Conservation (phyloP, 2,329 filamentous ascomycete genomes). For the Xylaria sp. region DNA sequence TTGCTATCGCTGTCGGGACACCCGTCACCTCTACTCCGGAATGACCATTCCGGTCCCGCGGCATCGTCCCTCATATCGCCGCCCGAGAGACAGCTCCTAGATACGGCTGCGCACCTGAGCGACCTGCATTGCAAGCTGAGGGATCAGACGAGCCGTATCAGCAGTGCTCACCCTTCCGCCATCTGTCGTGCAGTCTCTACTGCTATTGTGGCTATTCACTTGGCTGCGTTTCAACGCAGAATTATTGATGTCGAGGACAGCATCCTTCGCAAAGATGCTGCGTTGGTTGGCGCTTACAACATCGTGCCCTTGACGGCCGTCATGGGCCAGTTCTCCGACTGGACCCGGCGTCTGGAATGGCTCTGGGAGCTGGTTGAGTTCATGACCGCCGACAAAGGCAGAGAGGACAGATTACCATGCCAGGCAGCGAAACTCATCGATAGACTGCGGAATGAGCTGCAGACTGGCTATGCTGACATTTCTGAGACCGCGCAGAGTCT, state of each 20-base stretch:
- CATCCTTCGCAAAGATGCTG: conserved; percentile 80
- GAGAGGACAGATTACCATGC: conserved; percentile 57
- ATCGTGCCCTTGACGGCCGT: conserved; percentile 91
- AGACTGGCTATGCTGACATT: conserved; percentile 90
- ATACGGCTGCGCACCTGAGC: conserved; percentile 80
- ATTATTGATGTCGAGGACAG: conserved; percentile 85
- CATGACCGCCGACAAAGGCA: conserved; percentile 62
- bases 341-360: conserved; percentile 88
- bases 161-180: conserved; percentile 77
- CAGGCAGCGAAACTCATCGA: conserved; percentile 82
- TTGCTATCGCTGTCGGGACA: conserved; percentile 95
- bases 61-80: conserved; percentile 70
- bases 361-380: conserved; percentile 78
- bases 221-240: conserved; percentile 83
- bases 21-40: conserved; percentile 84
- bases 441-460: conserved; percentile 76
- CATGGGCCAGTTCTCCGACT: conserved; percentile 85
- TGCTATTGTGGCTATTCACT: conserved; percentile 77
- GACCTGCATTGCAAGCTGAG: conserved; percentile 80
- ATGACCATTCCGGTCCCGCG: conserved; percentile 58
- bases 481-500: conserved; percentile 79
- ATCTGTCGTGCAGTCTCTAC: conserved; percentile 90
- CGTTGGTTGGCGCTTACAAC: conserved; percentile 87
- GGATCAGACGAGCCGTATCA: conserved; percentile 72
- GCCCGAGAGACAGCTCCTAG: conserved; percentile 84